These are phyloP conservation scores for Neobulgaria alba DNA, from an alignment of 2,329 filamentous ascomycete genomes.

Conservation along the genomic window DNA sequence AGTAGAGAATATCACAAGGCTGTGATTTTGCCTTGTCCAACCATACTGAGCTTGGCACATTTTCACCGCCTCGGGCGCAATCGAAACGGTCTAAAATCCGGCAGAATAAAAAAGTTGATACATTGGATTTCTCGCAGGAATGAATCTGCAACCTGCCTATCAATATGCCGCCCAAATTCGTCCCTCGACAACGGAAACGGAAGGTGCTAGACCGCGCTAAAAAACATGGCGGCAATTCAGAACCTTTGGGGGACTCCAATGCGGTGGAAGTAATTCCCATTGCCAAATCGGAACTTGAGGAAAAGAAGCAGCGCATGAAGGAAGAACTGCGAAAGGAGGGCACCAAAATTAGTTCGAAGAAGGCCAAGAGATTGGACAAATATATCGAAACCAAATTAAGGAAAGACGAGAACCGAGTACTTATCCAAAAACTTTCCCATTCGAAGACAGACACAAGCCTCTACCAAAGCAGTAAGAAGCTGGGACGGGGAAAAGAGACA, in stretches of 20 bases:
- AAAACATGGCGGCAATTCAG: slow-evolving; percentile 28
- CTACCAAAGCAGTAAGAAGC: slow-evolving; percentile 66
- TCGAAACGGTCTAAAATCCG: too few species aligned
- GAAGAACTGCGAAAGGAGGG: slow-evolving; percentile 44
- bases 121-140: not conserved
- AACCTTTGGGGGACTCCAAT: slow-evolving; percentile 43
- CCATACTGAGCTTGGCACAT: too few species aligned
- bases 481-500: slow-evolving; percentile 65
- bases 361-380: slow-evolving; percentile 58
- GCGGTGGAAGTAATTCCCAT: slow-evolving; percentile 41
- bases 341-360: slow-evolving; percentile 52
- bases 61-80: too few species aligned
- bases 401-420: slow-evolving; percentile 81
- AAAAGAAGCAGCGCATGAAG: slow-evolving; percentile 47
- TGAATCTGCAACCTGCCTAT: not conserved
- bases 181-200: slow-evolving; percentile 59
- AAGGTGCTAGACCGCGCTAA: slow-evolving; percentile 58
- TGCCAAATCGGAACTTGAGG: slow-evolving; percentile 38
- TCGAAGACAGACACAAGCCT: slow-evolving; percentile 74
- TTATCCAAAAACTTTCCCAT: slow-evolving; percentile 75
- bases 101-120: too few species aligned
- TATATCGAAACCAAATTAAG: slow-evolving; percentile 82
- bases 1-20: slow-evolving; percentile 10
- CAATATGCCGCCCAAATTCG: slow-evolving; percentile 36
- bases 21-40: slow-evolving; percentile 12